Evolutionary conservation across 306 rosid genomes (phyloP), one percentile per base, ranked within the genome.

Genomic region (Fagus crenata): DNA sequence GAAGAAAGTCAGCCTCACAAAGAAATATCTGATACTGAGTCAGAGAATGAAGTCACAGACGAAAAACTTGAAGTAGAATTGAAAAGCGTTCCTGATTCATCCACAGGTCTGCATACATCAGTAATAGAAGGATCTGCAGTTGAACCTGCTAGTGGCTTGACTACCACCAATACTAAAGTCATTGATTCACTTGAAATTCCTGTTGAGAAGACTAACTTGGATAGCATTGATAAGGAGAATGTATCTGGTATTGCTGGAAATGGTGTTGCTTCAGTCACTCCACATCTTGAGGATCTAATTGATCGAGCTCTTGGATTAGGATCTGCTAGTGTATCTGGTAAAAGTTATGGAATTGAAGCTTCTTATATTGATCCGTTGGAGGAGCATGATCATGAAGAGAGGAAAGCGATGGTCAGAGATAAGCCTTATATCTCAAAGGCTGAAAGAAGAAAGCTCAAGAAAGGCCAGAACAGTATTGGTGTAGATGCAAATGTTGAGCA

Each of bases 231-330:
- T 54, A 42, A 80, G 78, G 84, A 81, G 76, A 86, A 80, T 68
- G 75, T 22, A 74, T 78, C 85, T 58, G 82, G 80, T 74, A 79
- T 70, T 70, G 58, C 75, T 80, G 83, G 81, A 63, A 77, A 84
- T 71, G 84, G 76, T 81, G 81, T 81, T 75, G 82, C 91, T 46
- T 78, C 91, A 33, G 93, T 87, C 75, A 79, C 85, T 41, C 88
- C 91, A 55, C 91, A 88, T 83, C 97, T 95, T 54, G 99, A 95
- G 86, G 97, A 95, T 79, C 97, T 95, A 61, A 73, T 95, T 68
- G 99, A 95, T 86, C 90, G 88, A 80, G 93, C 99, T 73, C 92
- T 95, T 75, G 97, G 85, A 81, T 92, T 95, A 87, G 99, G 99
- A 75, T 89, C 96, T 81, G 84, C 88, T 40, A 79, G 87, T 81